Evolutionary conservation across 139 green algal genomes (phyloP).

Genomic region (Chlamydomonas sp.): DNA sequence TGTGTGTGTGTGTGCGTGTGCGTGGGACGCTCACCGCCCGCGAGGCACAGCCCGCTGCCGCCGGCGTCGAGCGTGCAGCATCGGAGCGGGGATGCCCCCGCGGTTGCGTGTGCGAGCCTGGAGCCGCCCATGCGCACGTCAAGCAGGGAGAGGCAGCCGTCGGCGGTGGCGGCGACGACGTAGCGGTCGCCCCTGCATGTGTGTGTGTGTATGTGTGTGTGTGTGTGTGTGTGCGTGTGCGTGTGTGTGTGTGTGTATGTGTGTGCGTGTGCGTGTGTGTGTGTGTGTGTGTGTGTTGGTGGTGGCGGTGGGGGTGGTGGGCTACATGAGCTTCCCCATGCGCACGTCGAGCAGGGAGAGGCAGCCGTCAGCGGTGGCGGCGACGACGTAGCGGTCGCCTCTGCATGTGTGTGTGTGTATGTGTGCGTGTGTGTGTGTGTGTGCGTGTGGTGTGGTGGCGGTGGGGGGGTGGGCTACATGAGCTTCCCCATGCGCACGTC

Average conservation of each 20-base stretch:
- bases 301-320: too few relatives aligned
- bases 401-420: too few relatives aligned
- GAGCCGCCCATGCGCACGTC: constrained; percentile 16
- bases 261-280: too few relatives aligned
- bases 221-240: constrained; percentile 6
- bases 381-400: too few relatives aligned
- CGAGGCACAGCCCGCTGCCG: constrained; percentile 32
- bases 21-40: too few relatives aligned
- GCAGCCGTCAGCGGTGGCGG: constrained; percentile 24
- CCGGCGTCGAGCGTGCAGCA: constrained; percentile 54
- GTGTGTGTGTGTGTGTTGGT: too few relatives aligned
- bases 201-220: constrained; percentile 15
- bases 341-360: constrained; percentile 30
- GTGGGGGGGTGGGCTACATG: background rate
- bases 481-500: constrained; percentile 14
- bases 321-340: too few relatives aligned
- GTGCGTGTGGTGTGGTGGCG: background rate
- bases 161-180: constrained; percentile 21
- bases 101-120: constrained; percentile 4
- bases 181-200: too few relatives aligned
- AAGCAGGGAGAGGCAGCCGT: constrained; percentile 28
- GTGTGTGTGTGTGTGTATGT: background rate
- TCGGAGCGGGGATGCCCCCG: constrained; percentile 36
- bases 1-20: too few relatives aligned
- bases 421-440: constrained; percentile 15